Percentiles rank a stretch among this genome's conserved stretches.
These are phyloP conservation scores for Solanum lycopersicoides DNA, from an alignment of 257 asterid species.

Conservation along the genomic window DNA sequence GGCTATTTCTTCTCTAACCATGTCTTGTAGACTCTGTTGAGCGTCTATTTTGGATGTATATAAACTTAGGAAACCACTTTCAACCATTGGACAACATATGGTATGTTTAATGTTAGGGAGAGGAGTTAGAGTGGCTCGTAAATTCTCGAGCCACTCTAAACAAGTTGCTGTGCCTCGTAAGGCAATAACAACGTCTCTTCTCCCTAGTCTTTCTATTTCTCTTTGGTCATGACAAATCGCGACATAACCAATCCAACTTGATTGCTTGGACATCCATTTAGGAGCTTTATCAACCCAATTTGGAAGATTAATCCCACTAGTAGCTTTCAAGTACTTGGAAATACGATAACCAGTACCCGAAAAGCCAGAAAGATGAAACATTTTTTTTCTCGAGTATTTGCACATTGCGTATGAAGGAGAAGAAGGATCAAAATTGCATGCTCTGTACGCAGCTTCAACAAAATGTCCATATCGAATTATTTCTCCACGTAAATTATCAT, in stretches of 20 bases:
- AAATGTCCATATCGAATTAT: conserved; percentile 63
- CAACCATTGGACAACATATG: conserved; percentile 54
- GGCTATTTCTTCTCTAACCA: conserved; percentile 37
- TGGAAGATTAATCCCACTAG: conserved; percentile 58
- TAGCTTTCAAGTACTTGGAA: conserved; percentile 43
- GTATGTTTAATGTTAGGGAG: not conserved
- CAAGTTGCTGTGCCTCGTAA: conserved; percentile 82
- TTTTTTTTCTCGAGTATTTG: conserved; percentile 28
- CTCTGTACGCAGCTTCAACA: conserved; percentile 60
- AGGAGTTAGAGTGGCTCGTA: conserved; percentile 63
- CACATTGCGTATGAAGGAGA: conserved; percentile 44
- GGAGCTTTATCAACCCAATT: conserved; percentile 50
- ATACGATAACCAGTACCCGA: conserved; percentile 48
- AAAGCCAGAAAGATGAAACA: conserved; percentile 29
- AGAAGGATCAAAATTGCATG: conserved; percentile 54
- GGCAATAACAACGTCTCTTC: conserved; percentile 83
- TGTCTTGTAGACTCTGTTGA: conserved; percentile 42
- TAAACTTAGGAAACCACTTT: conserved; percentile 74
- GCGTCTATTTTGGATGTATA: conserved; percentile 46
- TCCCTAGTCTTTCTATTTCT: conserved; percentile 63
- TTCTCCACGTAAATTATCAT: conserved; percentile 54
- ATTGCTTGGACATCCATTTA: conserved; percentile 36
- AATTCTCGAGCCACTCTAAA: conserved; percentile 82
- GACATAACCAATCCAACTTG: conserved; percentile 85
- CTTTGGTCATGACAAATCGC: conserved; percentile 58